phyloP scores from a whole-genome alignment of 139 green algal genomes.

The Gonium pectorale region DNA sequence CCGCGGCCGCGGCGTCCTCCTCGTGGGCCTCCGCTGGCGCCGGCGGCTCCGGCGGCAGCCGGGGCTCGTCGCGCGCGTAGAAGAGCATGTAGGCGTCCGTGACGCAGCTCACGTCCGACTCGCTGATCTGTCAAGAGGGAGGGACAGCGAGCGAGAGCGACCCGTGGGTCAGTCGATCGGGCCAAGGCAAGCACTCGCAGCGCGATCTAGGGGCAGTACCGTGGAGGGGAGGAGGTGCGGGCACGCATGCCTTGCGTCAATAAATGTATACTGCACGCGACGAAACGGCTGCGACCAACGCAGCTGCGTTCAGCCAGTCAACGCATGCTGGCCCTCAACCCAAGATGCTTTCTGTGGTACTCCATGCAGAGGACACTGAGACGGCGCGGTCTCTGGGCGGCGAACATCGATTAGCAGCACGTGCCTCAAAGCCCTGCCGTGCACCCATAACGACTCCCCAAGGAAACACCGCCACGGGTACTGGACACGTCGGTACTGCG shows the following conservation, averaged over 20 bases:
- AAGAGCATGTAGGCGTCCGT: slow-evolving; percentile 67
- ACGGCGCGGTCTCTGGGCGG: too few relatives aligned
- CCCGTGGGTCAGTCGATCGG: not conserved
- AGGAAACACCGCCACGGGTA: too few relatives aligned
- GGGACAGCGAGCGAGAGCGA: not conserved
- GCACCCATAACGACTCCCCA: too few relatives aligned
- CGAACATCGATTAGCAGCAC: too few relatives aligned
- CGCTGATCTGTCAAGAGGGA: not conserved
- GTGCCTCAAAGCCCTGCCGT: too few relatives aligned
- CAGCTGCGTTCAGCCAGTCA: too few relatives aligned
- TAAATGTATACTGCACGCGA: not conserved
- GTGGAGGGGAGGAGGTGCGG: not conserved
- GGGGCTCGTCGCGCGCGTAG: slow-evolving; percentile 45
- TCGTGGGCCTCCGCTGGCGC: not conserved
- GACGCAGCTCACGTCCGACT: slow-evolving; percentile 30
- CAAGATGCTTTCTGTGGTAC: too few relatives aligned
- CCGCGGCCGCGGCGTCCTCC: not conserved
- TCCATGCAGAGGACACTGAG: too few relatives aligned
- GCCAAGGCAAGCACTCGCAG: too few relatives aligned
- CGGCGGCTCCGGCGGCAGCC: not conserved
- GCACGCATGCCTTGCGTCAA: not conserved
- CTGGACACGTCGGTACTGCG: too few relatives aligned
- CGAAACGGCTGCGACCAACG: not conserved
- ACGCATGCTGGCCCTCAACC: too few relatives aligned
- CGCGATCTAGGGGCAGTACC: too few relatives aligned